phyloP scores from a whole-genome alignment of 176 grass and related monocot species.

The Cenchrus americanus region DNA sequence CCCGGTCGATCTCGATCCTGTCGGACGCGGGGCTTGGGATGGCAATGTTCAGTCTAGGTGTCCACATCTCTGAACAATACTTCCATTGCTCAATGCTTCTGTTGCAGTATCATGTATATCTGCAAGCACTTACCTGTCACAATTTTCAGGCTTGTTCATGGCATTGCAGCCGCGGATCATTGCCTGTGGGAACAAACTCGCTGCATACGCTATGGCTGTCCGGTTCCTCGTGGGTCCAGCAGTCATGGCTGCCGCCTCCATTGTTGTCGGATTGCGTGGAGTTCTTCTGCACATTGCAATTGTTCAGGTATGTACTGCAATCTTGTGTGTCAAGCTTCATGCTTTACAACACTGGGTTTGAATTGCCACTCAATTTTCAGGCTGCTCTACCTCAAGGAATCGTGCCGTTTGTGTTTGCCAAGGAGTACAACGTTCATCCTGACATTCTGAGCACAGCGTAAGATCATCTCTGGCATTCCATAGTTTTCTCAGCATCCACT shows the following conservation, averaged over 20 bases:
- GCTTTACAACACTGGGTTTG: neutral
- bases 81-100: neutral
- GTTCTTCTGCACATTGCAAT: conserved; percentile 85
- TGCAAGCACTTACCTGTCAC: neutral
- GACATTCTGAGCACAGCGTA: conserved; percentile 90
- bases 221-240: conserved; percentile 80
- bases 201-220: conserved; percentile 73
- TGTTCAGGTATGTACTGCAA: conserved; percentile 63
- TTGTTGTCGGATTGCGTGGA: conserved; percentile 67
- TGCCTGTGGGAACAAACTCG: conserved; percentile 76
- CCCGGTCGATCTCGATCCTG: conserved; percentile 76
- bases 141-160: conserved; percentile 86
- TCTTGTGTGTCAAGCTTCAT: neutral
- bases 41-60: conserved; percentile 98
- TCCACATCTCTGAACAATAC: neutral
- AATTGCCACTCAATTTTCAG: conserved; percentile 31
- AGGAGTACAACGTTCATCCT: conserved; percentile 90
- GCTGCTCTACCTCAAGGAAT: conserved; percentile 92
- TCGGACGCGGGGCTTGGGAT: conserved; percentile 93
- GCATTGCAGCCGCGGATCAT: conserved; percentile 89
- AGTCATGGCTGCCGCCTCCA: conserved; percentile 65
- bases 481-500: neutral
- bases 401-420: conserved; percentile 89
- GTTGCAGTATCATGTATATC: neutral
- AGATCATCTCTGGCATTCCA: conserved; percentile 5